Percentiles rank a stretch among this genome's conserved stretches.
These are phyloP conservation scores for Chrysanthemum makinoi DNA, from an alignment of 129 eudicot species.

Conservation along the genomic window DNA sequence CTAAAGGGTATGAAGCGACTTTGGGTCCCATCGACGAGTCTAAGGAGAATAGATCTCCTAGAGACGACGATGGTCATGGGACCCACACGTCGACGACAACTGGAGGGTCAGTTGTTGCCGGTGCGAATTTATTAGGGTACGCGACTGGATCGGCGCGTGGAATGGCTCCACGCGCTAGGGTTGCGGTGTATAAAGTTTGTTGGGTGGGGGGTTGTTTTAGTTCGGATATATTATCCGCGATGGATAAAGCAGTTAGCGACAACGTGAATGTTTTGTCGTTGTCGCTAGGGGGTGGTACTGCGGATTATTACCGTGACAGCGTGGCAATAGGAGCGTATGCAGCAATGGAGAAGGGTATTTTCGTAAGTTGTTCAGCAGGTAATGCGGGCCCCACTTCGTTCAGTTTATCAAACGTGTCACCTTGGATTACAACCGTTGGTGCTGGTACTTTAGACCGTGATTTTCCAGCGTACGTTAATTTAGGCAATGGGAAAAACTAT, in stretches of 20 bases:
- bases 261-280: conserved; percentile 73
- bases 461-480: conserved; percentile 86
- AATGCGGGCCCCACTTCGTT: conserved; percentile 87
- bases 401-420: conserved; percentile 84
- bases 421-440: conserved; percentile 99
- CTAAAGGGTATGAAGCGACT: conserved; percentile 68
- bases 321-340: conserved; percentile 89
- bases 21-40: conserved; percentile 73
- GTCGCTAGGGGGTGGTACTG: conserved; percentile 87
- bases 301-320: conserved; percentile 81
- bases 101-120: conserved; percentile 66
- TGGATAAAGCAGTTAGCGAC: conserved; percentile 78
- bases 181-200: conserved; percentile 86
- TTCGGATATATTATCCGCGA: conserved; percentile 80
- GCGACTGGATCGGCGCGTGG: conserved; percentile 92
- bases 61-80: conserved; percentile 98
- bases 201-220: conserved; percentile 95
- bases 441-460: conserved; percentile 95
- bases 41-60: conserved; percentile 72
- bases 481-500: conserved; percentile 70
- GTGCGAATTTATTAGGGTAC: conserved; percentile 74
- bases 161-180: conserved; percentile 77
- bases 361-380: conserved; percentile 89
- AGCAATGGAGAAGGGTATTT: conserved; percentile 86
- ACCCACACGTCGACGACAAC: conserved; percentile 94